A percentile compares a stretch with the other conserved stretches of the same genome.
Evolutionary conservation across 176 grass and related monocot species (phyloP).

Genomic region (Poa pratensis): DNA sequence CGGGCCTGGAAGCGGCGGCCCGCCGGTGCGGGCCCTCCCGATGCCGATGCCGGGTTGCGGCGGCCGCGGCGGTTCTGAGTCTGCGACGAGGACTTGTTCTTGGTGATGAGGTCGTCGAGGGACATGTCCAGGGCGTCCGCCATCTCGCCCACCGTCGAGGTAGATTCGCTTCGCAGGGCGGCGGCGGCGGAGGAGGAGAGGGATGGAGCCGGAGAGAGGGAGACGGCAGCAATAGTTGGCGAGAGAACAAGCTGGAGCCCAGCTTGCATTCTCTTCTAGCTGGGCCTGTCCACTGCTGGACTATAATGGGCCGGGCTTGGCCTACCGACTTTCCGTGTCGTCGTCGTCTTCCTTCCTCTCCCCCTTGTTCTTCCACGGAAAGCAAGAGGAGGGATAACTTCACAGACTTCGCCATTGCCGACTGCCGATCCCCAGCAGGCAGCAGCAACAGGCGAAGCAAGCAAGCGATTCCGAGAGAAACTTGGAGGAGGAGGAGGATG

Average conservation of each 20-base stretch:
- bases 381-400: constrained; percentile 4
- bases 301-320: background rate
- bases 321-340: background rate
- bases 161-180: constrained; percentile 19
- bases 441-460: background rate
- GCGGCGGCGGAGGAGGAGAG: background rate
- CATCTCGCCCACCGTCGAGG: constrained; percentile 17
- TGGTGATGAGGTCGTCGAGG: constrained; percentile 86
- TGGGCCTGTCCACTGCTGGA: background rate
- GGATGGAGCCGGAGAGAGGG: background rate
- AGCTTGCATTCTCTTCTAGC: background rate
- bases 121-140: constrained; percentile 68
- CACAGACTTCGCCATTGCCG: background rate
- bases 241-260: constrained; percentile 1
- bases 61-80: background rate
- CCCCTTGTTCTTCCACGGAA: background rate
- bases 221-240: constrained; percentile 3
- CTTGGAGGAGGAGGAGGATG: background rate
- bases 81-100: constrained; percentile 46
- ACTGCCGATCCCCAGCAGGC: background rate
- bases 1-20: constrained; percentile 55
- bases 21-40: background rate
- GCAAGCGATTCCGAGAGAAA: background rate
- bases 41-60: background rate
- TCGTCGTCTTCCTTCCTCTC: background rate